Conservation (phyloP, 2,329 filamentous ascomycete genomes). For the Aotearoamyces nothofagi region DNA sequence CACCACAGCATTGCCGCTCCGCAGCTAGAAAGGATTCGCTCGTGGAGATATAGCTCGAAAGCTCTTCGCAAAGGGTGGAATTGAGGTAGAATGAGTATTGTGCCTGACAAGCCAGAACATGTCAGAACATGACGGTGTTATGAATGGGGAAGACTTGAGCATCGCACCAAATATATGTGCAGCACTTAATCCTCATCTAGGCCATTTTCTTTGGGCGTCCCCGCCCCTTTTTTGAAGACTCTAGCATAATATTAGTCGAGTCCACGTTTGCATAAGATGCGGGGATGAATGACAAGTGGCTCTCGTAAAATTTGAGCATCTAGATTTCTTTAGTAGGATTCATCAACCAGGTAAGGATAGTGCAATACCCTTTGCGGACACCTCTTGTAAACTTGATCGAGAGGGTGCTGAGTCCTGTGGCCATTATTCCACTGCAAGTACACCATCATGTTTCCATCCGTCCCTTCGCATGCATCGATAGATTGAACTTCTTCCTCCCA, state of each 20-base stretch:
- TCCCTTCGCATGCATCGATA: conserved; percentile 60
- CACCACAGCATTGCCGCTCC: too few species aligned
- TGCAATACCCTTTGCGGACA: conserved; percentile 58
- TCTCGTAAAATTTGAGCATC: conserved; percentile 34
- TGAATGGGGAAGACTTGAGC: too few species aligned
- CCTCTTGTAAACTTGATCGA: conserved; percentile 53
- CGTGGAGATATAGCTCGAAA: too few species aligned
- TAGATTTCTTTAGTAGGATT: conserved; percentile 9
- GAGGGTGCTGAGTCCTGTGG: conserved; percentile 58
- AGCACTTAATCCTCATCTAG: neutral
- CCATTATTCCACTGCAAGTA: conserved; percentile 63
- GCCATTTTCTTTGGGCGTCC: neutral
- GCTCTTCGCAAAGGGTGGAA: too few species aligned
- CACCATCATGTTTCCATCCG: conserved; percentile 43
- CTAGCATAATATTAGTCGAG: neutral
- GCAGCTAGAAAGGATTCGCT: too few species aligned
- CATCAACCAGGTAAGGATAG: neutral
- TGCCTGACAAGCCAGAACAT: too few species aligned
- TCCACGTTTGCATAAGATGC: neutral
- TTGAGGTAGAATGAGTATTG: too few species aligned
- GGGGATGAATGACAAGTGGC: conserved; percentile 21
- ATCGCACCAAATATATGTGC: too few species aligned
- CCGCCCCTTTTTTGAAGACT: neutral
- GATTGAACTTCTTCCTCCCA: conserved; percentile 63
- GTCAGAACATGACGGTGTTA: too few species aligned